A percentile compares a stretch with the other conserved stretches of the same genome.
phyloP scores from a whole-genome alignment of 345 rosid genomes.

The Trapa bicornis region DNA sequence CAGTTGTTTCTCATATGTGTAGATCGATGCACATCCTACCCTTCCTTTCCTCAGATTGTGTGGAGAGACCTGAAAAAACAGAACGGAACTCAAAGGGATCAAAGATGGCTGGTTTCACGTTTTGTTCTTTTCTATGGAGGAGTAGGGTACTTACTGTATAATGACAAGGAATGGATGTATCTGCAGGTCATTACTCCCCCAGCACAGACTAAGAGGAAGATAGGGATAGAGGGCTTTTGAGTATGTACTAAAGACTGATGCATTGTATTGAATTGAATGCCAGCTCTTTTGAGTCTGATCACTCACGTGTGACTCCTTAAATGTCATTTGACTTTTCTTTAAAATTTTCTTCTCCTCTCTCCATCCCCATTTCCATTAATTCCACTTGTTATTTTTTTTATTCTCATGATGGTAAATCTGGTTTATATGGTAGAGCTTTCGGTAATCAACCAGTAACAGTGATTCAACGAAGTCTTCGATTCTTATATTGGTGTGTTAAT shows the following conservation, averaged over 20 bases:
- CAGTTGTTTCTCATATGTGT: neutral
- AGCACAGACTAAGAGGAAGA: neutral
- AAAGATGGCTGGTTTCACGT: neutral
- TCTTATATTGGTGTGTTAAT: too few relatives aligned
- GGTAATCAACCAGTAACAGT: too few relatives aligned
- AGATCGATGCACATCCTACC: neutral
- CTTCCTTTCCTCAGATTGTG: neutral
- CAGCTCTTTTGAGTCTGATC: slow-evolving; percentile 27
- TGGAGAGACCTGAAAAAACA: neutral
- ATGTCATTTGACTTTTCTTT: slow-evolving; percentile 21
- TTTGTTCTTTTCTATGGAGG: neutral
- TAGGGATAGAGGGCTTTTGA: neutral
- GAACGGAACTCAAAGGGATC: neutral
- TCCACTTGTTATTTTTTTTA: neutral
- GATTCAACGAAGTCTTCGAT: too few relatives aligned
- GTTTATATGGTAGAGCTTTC: too few relatives aligned
- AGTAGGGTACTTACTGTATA: neutral
- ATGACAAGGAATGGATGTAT: neutral
- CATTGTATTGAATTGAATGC: slow-evolving; percentile 9
- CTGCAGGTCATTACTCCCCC: neutral
- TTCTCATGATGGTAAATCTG: neutral
- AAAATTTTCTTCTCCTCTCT: slow-evolving; percentile 11
- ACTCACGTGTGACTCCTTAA: slow-evolving; percentile 47
- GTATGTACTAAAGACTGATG: neutral
- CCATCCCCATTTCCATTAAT: neutral